Evolutionary conservation across 2,329 filamentous ascomycete species (phyloP).

Genomic region (Fusarium concolor): DNA sequence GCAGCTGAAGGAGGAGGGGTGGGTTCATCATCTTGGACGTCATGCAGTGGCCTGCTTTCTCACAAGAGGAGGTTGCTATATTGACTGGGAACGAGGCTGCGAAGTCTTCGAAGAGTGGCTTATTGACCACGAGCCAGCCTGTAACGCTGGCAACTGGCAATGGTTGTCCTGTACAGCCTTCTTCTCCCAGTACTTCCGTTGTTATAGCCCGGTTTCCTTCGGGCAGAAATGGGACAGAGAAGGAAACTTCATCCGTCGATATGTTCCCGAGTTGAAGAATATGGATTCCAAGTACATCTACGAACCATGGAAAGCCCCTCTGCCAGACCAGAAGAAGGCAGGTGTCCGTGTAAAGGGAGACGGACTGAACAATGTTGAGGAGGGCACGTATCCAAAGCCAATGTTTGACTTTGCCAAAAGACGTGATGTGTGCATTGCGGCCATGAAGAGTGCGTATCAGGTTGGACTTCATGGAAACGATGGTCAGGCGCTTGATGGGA

Average conservation of each 20-base stretch:
- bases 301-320: conserved; percentile 80
- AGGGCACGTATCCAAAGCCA: conserved; percentile 74
- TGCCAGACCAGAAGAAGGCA: conserved; percentile 75
- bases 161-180: conserved; percentile 83
- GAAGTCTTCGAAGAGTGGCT: conserved; percentile 83
- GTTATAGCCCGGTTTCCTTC: conserved; percentile 78
- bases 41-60: conserved; percentile 85
- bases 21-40: conserved; percentile 83
- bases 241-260: conserved; percentile 72
- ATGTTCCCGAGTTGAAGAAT: conserved; percentile 73
- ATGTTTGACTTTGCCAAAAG: conserved; percentile 80
- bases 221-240: conserved; percentile 80
- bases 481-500: conserved; percentile 70
- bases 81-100: conserved; percentile 82
- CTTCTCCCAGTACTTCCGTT: conserved; percentile 77
- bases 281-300: conserved; percentile 79
- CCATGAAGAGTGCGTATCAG: conserved; percentile 77
- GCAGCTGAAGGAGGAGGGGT: conserved; percentile 76
- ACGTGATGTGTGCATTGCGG: conserved; percentile 70
- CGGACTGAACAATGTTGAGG: conserved; percentile 56
- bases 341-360: conserved; percentile 71
- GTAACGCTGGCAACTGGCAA: conserved; percentile 82
- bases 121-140: conserved; percentile 79
- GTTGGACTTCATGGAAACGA: conserved; percentile 74
- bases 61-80: conserved; percentile 81